A percentile compares a stretch with the other conserved stretches of the same genome.
Conservation (phyloP, 495 filamentous ascomycete species). For the Penicillium atrosanguineum region DNA sequence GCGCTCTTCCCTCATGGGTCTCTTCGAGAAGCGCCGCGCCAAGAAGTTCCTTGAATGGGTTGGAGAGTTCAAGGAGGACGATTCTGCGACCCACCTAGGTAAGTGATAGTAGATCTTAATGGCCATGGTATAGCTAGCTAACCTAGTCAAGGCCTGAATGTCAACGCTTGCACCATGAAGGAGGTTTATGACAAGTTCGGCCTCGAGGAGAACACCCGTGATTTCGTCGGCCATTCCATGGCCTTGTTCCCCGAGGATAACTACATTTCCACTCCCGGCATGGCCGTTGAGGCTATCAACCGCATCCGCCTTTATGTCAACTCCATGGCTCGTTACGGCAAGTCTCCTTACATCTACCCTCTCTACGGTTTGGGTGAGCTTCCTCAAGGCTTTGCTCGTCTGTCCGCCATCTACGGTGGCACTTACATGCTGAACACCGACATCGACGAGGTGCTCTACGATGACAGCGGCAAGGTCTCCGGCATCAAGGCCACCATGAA, state of each 20-base stretch:
- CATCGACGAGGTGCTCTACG: constrained; percentile 84
- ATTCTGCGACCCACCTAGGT: constrained; percentile 87
- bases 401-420: constrained; percentile 96
- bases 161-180: constrained; percentile 80
- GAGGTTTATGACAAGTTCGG: constrained; percentile 98
- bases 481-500: constrained; percentile 98
- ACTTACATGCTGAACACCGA: constrained; percentile 99
- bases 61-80: constrained; percentile 80
- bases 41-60: constrained; percentile 98
- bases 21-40: constrained; percentile 96
- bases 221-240: constrained; percentile 98
- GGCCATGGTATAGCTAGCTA: constrained; percentile 12
- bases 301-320: constrained; percentile 96
- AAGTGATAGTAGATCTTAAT: constrained; percentile 20
- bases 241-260: constrained; percentile 87
- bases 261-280: constrained; percentile 71
- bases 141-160: constrained; percentile 67
- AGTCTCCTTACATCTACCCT: constrained; percentile 98
- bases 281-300: constrained; percentile 81
- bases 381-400: constrained; percentile 94
- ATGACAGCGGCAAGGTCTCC: constrained; percentile 67
- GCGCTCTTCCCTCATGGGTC: constrained; percentile 88
- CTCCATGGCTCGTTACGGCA: constrained; percentile 96
- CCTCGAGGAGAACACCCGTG: constrained; percentile 84
- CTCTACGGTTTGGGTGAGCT: constrained; percentile 97